A percentile compares a stretch with the other conserved stretches of the same genome.
phyloP scores from a whole-genome alignment of 176 grass and related monocot genomes.

The Zoysia japonica region DNA sequence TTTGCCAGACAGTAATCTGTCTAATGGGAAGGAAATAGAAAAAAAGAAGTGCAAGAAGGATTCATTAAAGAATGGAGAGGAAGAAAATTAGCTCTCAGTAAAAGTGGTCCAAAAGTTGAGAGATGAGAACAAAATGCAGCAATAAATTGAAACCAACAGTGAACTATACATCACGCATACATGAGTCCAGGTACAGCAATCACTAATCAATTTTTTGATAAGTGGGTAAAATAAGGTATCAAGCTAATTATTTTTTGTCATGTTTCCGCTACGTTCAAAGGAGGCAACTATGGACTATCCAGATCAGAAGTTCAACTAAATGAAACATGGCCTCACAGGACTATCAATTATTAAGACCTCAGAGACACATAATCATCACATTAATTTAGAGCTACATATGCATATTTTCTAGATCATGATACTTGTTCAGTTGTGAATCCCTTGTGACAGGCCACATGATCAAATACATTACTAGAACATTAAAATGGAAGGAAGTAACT shows the following conservation, averaged over 20 bases:
- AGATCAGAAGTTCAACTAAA: neutral
- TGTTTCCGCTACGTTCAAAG: conserved; percentile 3
- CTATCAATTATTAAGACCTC: neutral
- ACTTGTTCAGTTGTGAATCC: neutral
- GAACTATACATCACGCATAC: neutral
- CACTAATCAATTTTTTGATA: neutral
- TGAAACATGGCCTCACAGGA: neutral
- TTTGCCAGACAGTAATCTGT: neutral
- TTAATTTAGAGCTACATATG: neutral
- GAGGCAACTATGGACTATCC: neutral
- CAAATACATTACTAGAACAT: neutral
- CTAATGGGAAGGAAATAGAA: neutral
- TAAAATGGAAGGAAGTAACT: neutral
- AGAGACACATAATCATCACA: neutral
- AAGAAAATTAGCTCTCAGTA: neutral
- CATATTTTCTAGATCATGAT: neutral
- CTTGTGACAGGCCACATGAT: neutral
- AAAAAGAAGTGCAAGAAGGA: neutral
- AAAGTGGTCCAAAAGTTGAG: neutral
- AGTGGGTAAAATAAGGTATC: neutral
- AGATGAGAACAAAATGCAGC: conserved; percentile 4
- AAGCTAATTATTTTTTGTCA: neutral
- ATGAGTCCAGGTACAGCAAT: neutral
- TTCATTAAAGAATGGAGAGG: neutral
- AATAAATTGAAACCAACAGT: neutral